Percentiles rank a stretch among this genome's conserved stretches.
These are phyloP conservation scores for Tuber borchii DNA, from an alignment of 495 filamentous ascomycete genomes.

Conservation along the genomic window DNA sequence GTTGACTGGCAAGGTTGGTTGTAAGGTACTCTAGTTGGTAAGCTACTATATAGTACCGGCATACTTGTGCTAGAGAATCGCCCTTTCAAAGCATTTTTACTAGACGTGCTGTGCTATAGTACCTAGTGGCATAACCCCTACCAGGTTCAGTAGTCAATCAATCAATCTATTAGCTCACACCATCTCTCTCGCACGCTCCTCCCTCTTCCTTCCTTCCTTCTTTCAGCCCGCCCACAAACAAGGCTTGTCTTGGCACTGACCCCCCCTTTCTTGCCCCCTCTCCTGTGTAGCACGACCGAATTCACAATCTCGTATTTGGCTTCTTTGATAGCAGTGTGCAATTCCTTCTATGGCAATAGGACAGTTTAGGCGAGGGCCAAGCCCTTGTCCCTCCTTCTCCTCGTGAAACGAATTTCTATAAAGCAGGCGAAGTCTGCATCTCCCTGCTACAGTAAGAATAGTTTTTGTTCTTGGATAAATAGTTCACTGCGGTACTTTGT, in stretches of 20 bases:
- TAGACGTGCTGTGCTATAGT: not conserved
- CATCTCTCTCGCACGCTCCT: not conserved
- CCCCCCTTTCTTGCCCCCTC: not conserved
- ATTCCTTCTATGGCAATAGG: not conserved
- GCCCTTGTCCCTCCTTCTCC: not conserved
- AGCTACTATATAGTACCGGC: too few species aligned
- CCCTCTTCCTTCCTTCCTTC: not conserved
- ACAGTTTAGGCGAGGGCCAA: not conserved
- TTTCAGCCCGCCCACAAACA: not conserved
- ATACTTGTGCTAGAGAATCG: not conserved
- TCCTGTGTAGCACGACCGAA: not conserved
- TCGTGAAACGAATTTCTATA: not conserved
- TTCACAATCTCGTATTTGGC: not conserved
- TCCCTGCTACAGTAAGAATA: not conserved
- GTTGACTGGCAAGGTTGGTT: too few species aligned
- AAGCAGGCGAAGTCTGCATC: not conserved
- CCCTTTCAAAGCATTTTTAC: not conserved
- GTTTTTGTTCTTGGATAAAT: not conserved
- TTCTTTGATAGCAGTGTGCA: not conserved
- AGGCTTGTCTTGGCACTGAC: not conserved
- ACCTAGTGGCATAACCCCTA: too few species aligned
- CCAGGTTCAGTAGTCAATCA: too few species aligned
- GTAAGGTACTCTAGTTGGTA: not conserved
- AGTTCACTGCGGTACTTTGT: not conserved
- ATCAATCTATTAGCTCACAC: too few species aligned